Conservation (phyloP, 306 rosid species). For the Neltuma alba region DNA sequence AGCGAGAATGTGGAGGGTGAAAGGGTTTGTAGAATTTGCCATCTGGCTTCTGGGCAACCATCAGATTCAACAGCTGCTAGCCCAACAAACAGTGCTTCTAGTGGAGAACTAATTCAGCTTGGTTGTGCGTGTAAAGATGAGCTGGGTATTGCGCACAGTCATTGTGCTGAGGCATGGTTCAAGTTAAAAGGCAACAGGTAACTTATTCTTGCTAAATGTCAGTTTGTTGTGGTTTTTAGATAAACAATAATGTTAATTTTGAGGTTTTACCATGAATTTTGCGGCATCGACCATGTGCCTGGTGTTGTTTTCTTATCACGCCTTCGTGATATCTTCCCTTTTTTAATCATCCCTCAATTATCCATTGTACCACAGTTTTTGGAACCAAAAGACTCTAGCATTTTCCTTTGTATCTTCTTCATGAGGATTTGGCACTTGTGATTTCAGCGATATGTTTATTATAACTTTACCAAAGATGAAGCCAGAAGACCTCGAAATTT, state of each 20-base stretch:
- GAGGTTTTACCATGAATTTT: slow-evolving; percentile 25
- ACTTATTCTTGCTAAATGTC: slow-evolving; percentile 19
- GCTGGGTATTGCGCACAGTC: slow-evolving; percentile 78
- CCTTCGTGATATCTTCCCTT: slow-evolving; percentile 13
- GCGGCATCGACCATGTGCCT: background rate
- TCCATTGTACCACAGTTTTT: slow-evolving; percentile 20
- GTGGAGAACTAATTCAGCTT: slow-evolving; percentile 67
- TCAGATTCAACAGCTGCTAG: slow-evolving; percentile 48
- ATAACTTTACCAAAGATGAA: background rate
- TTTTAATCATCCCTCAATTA: slow-evolving; percentile 1
- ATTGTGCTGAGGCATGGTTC: slow-evolving; percentile 97
- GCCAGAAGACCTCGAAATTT: background rate
- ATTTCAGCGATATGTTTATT: background rate
- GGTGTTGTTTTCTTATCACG: slow-evolving; percentile 22
- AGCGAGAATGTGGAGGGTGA: slow-evolving; percentile 63
- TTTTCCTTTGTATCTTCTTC: background rate
- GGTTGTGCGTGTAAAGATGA: slow-evolving; percentile 94
- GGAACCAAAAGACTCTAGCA: slow-evolving; percentile 18
- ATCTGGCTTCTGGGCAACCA: slow-evolving; percentile 62
- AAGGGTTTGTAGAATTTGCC: slow-evolving; percentile 92
- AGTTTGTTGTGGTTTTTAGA: slow-evolving; percentile 30
- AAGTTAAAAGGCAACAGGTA: slow-evolving; percentile 94
- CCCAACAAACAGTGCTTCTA: slow-evolving; percentile 33
- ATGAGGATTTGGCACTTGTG: background rate
- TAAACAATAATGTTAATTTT: background rate